phyloP scores from a whole-genome alignment of 345 rosid species.

The Mangifera indica region DNA sequence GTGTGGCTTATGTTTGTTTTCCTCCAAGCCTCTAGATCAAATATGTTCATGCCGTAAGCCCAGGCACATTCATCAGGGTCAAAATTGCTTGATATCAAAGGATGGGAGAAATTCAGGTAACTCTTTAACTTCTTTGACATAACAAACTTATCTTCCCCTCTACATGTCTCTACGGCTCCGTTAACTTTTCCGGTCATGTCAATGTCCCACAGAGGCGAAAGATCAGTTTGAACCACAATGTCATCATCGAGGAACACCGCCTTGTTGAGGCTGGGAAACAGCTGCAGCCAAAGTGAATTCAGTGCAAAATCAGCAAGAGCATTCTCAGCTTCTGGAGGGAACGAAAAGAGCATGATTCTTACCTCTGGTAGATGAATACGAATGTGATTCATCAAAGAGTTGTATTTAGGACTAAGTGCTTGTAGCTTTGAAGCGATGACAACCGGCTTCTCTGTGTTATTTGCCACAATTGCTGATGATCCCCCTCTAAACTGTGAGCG shows the following conservation, averaged over 20 bases:
- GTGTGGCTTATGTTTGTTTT: constrained; percentile 81
- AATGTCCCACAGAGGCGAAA: constrained; percentile 89
- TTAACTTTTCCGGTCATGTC: constrained; percentile 88
- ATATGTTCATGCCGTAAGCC: constrained; percentile 98
- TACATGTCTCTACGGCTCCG: constrained; percentile 92
- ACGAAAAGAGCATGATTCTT: constrained; percentile 1
- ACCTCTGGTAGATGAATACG: constrained; percentile 96
- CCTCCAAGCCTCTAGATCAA: constrained; percentile 90
- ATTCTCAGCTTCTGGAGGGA: not conserved
- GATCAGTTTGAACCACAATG: constrained; percentile 87
- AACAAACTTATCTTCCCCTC: constrained; percentile 74
- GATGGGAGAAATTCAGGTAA: constrained; percentile 91
- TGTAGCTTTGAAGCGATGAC: constrained; percentile 88
- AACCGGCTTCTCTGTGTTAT: constrained; percentile 64
- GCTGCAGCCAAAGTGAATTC: constrained; percentile 39
- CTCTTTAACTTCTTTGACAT: constrained; percentile 86
- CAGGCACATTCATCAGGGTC: constrained; percentile 87
- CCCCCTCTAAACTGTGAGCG: constrained; percentile 93
- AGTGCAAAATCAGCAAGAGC: not conserved
- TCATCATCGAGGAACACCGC: constrained; percentile 92
- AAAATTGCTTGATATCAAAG: constrained; percentile 56
- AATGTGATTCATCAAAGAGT: constrained; percentile 91
- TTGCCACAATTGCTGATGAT: constrained; percentile 75
- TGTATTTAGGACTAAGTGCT: constrained; percentile 92
- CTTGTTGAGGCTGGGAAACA: constrained; percentile 88